Evolutionary conservation across 805 yeast genomes (phyloP).

Genomic region (Zygosaccharomyces siamensis): DNA sequence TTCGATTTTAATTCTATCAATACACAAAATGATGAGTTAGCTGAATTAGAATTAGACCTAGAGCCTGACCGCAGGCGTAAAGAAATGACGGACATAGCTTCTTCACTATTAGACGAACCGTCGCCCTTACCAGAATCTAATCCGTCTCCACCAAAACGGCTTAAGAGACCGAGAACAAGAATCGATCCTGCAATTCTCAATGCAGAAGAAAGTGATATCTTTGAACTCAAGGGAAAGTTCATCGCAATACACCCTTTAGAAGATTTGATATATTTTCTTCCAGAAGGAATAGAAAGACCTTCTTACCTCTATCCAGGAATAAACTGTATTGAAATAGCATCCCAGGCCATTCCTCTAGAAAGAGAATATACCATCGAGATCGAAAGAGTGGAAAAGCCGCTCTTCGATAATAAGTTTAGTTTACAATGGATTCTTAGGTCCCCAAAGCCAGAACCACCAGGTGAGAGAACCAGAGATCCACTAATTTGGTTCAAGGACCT

Average conservation of each 20-base stretch:
- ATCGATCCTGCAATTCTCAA: background rate
- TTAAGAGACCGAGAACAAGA: background rate
- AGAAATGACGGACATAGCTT: background rate
- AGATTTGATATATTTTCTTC: slow-evolving; percentile 8
- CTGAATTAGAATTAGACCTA: background rate
- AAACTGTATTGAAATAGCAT: slow-evolving; percentile 11
- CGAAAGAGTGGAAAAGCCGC: slow-evolving; percentile 3
- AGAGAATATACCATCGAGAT: slow-evolving; percentile 1
- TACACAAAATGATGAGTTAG: background rate
- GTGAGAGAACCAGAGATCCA: slow-evolving; percentile 7
- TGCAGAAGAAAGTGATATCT: background rate
- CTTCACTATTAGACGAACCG: background rate
- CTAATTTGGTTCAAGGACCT: slow-evolving; percentile 16
- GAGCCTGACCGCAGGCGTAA: background rate
- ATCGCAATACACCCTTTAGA: slow-evolving; percentile 1
- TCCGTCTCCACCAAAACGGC: background rate
- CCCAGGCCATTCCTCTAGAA: slow-evolving; percentile 5
- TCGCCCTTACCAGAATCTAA: background rate
- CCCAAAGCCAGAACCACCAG: slow-evolving; percentile 1
- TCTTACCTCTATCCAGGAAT: slow-evolving; percentile 2
- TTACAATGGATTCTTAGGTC: slow-evolving; percentile 7
- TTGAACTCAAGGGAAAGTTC: slow-evolving; percentile 1
- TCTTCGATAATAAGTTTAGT: slow-evolving; percentile 7
- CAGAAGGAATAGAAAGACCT: slow-evolving; percentile 8
- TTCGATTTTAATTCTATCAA: background rate